Evolutionary conservation across 768 basidiomycete species (phyloP).

Genomic region (Daedaleopsis sinensis): DNA sequence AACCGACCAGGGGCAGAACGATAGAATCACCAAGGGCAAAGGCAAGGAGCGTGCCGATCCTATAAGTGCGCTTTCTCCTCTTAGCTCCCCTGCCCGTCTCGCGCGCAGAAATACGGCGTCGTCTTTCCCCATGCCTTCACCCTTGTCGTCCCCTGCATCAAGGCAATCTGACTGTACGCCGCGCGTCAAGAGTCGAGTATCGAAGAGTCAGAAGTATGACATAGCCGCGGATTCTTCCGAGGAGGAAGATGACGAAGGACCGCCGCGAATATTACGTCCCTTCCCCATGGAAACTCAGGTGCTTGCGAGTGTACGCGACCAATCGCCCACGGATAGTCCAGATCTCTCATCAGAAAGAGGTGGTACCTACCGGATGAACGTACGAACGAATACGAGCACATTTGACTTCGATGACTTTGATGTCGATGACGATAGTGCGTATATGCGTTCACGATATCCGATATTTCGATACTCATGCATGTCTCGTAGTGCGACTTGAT

Average conservation of each 20-base stretch:
- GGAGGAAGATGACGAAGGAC: constrained; percentile 5
- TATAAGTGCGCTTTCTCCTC: constrained; percentile 10
- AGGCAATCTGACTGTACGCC: constrained; percentile 4
- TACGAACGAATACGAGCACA: constrained; percentile 12
- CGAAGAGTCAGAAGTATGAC: constrained; percentile 1
- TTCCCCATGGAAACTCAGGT: constrained; percentile 55
- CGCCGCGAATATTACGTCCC: constrained; percentile 28
- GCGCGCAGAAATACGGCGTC: neutral
- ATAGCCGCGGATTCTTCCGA: constrained; percentile 8
- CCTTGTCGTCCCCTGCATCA: constrained; percentile 12
- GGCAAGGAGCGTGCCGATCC: constrained; percentile 2
- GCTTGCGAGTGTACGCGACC: constrained; percentile 40
- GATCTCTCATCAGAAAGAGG: constrained; percentile 21
- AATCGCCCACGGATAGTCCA: constrained; percentile 17
- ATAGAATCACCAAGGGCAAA: neutral
- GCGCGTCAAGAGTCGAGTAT: neutral
- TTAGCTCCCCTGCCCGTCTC: neutral
- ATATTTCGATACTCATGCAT: neutral
- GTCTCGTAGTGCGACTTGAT: constrained; percentile 51
- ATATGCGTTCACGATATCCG: constrained; percentile 1
- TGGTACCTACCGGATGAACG: constrained; percentile 34
- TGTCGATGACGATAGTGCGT: constrained; percentile 26
- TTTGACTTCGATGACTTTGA: constrained; percentile 13
- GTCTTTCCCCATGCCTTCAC: constrained; percentile 15
- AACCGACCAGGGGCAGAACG: neutral